Base-by-base conservation (phyloP, 164 flowering plant species). In the Warburgia ugandensis region DNA sequence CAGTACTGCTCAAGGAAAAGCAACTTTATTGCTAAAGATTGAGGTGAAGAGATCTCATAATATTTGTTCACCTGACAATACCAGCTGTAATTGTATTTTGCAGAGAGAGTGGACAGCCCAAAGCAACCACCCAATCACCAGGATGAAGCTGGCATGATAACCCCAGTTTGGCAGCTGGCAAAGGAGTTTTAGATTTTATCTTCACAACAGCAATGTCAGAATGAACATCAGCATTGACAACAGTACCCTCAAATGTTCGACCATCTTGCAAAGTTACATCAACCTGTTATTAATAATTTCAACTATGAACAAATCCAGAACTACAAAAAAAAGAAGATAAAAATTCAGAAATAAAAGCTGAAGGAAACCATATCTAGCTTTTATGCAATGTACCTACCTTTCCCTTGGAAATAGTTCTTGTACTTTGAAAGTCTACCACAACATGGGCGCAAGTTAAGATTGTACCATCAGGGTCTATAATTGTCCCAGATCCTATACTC, bases 31-130 rank as follows among this genome's bases (percentile, higher is more conserved):
- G n/a, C n/a, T n/a, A n/a, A n/a, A n/a, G n/a, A n/a, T n/a, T n/a
- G n/a, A n/a, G n/a, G n/a, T n/a, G n/a, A n/a, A n/a, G n/a, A n/a
- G n/a, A n/a, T n/a, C 17, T 6, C 42, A 38, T 38, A 26, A 19
- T 17, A 48, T 17, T 29, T 5, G 30, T 1, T 4, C 65, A 87
- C 98, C 98, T 91, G 29, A 91, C 80, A 58, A 83, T 85, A 61
- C 98, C 98, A 60, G 95, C 85, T 35, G 98, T 91, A n/a, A 91
- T 53, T 0, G 98, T 87, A 63, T 91, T 91, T 64, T 91, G 98
- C 54, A 91, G 81, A 45, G 95, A 81, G 48, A 78, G 94, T 2
- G 98, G 98, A 54, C 95, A 85, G 9, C 98, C 98, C 78, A 91
- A 41, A 14, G 96, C 80, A 53, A 91, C 43, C 20, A 91, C 96